A percentile compares a stretch with the other conserved stretches of the same genome.
These are phyloP conservation scores for Boletus rufocinnamomeus DNA, from an alignment of 768 basidiomycete species.

Conservation along the genomic window DNA sequence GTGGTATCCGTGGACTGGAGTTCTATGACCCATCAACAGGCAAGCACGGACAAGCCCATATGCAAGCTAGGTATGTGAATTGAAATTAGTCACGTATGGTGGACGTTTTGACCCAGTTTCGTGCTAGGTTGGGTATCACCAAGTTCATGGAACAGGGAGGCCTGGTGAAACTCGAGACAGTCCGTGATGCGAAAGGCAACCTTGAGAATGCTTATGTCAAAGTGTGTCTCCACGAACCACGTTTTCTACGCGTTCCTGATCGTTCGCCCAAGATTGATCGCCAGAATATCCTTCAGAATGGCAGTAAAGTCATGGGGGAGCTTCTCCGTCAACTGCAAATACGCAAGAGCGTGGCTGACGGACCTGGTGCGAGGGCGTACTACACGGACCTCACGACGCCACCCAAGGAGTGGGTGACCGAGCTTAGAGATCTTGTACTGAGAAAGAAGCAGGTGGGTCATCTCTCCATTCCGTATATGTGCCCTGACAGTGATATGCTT, in stretches of 20 bases:
- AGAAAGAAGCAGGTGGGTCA: constrained; percentile 70
- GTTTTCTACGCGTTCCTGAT: neutral
- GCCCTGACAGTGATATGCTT: neutral
- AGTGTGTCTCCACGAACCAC: constrained; percentile 40
- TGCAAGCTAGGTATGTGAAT: constrained; percentile 75
- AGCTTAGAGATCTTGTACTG: constrained; percentile 76
- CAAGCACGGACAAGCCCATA: constrained; percentile 89
- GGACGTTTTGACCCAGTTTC: neutral
- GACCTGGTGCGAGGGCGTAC: constrained; percentile 72
- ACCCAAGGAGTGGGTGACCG: constrained; percentile 66
- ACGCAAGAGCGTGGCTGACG: constrained; percentile 84
- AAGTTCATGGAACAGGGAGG: constrained; percentile 73
- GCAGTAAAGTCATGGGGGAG: constrained; percentile 67
- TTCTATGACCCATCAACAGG: constrained; percentile 78
- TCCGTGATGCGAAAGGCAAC: constrained; percentile 55
- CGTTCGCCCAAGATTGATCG: constrained; percentile 62
- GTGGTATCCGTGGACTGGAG: constrained; percentile 76
- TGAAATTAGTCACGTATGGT: neutral
- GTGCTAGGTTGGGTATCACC: constrained; percentile 72
- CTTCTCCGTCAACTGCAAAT: constrained; percentile 81
- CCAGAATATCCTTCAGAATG: constrained; percentile 60
- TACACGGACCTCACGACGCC: constrained; percentile 82
- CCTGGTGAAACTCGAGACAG: constrained; percentile 68
- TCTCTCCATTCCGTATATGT: neutral
- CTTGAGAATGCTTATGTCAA: constrained; percentile 71